Evolutionary conservation across 2,329 filamentous ascomycete genomes (phyloP).

Genomic region (Knoxdaviesia capensis): DNA sequence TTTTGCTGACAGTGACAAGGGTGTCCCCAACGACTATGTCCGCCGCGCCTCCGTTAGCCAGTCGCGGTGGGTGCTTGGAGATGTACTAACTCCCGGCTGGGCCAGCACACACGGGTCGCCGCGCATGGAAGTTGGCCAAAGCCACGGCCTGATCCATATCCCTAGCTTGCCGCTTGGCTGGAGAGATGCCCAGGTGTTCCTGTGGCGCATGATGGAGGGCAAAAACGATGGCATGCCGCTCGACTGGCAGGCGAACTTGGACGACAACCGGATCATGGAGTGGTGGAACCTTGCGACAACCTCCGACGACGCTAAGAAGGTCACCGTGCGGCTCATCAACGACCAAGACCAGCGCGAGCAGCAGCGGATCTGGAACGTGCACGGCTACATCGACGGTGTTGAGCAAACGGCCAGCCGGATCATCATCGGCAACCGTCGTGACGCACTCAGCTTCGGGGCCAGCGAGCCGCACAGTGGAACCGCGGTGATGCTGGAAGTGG

Average conservation of each 20-base stretch:
- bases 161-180: slow-evolving; percentile 80
- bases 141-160: slow-evolving; percentile 56
- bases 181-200: slow-evolving; percentile 65
- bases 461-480: slow-evolving; percentile 75
- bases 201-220: slow-evolving; percentile 37
- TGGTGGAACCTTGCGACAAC: slow-evolving; percentile 37
- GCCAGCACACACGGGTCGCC: slow-evolving; percentile 47
- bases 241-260: slow-evolving; percentile 59
- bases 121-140: slow-evolving; percentile 48
- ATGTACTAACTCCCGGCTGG: slow-evolving; percentile 81
- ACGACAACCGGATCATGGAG: slow-evolving; percentile 14
- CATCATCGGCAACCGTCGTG: slow-evolving; percentile 82
- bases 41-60: slow-evolving; percentile 67
- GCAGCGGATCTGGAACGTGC: slow-evolving; percentile 82
- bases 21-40: slow-evolving; percentile 65
- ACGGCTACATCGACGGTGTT: slow-evolving; percentile 65
- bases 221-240: slow-evolving; percentile 53
- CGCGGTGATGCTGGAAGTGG: slow-evolving; percentile 76
- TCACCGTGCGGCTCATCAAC: slow-evolving; percentile 65
- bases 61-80: slow-evolving; percentile 67
- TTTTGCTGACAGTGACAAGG: slow-evolving; percentile 77
- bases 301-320: slow-evolving; percentile 55
- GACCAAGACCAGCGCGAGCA: slow-evolving; percentile 65
- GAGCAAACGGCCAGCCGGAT: slow-evolving; percentile 71
- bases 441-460: slow-evolving; percentile 80